phyloP scores from a whole-genome alignment of 1,284 basidiomycete species.

The Apiotrichum akiyoshidainum region DNA sequence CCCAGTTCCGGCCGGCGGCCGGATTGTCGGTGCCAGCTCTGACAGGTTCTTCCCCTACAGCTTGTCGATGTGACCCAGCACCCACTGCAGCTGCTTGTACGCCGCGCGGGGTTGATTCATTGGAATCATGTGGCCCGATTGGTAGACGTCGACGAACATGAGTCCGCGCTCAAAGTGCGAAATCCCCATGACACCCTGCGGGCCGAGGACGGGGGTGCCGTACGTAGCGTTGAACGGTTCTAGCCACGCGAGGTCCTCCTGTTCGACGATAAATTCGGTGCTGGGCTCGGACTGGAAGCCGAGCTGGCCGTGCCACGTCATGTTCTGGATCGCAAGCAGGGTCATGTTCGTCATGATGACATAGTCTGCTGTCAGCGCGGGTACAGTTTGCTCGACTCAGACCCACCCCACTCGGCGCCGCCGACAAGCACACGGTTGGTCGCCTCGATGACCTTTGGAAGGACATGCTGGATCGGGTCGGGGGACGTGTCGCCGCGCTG shows the following conservation, averaged over 20 bases:
- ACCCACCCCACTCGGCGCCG: not conserved
- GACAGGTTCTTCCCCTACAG: constrained; percentile 1
- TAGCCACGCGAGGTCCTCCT: not conserved
- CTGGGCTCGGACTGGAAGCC: constrained; percentile 22
- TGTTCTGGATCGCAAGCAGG: constrained; percentile 34
- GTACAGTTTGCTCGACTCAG: no score
- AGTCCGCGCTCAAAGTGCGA: constrained; percentile 24
- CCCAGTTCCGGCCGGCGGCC: no score
- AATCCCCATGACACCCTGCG: constrained; percentile 18
- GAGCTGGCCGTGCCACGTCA: constrained; percentile 35
- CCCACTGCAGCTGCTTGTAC: constrained; percentile 21
- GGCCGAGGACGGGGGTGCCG: not conserved
- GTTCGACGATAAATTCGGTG: not conserved
- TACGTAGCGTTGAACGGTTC: not conserved
- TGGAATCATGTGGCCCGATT: constrained; percentile 24
- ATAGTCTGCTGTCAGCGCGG: constrained; percentile 22
- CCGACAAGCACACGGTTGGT: constrained; percentile 53
- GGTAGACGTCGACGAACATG: constrained; percentile 24
- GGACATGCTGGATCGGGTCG: constrained; percentile 52
- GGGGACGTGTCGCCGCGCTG: constrained; percentile 57
- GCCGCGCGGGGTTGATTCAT: constrained; percentile 16
- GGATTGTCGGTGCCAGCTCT: no score
- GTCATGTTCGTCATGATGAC: constrained; percentile 33
- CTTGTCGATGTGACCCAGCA: constrained; percentile 16
- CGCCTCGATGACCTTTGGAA: constrained; percentile 55